A percentile compares a stretch with the other conserved stretches of the same genome.
Conservation (phyloP, 192 early-diverging fungal species). For the Podila minutissima region DNA sequence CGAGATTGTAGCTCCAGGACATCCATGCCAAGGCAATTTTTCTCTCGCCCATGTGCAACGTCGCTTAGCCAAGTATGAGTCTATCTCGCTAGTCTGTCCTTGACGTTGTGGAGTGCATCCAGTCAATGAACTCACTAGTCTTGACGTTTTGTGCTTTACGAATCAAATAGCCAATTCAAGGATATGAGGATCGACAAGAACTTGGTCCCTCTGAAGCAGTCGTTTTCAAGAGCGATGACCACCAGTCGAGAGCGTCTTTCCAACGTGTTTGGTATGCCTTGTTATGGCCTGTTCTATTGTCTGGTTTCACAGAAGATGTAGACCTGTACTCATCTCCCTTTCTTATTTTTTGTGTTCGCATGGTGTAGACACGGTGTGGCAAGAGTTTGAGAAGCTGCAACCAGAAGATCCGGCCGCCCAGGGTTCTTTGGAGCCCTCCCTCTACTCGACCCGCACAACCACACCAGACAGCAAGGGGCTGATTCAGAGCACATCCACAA, state of each 20-base stretch:
- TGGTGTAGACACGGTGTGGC: conserved; percentile 37
- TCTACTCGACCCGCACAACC: conserved; percentile 19
- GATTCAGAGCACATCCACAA: conserved; percentile 20
- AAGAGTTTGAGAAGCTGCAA: conserved; percentile 48
- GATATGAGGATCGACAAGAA: conserved; percentile 62
- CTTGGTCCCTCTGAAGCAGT: conserved; percentile 54
- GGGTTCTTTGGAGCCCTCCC: conserved; percentile 12
- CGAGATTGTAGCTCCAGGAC: conserved; percentile 65
- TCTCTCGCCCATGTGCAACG: conserved; percentile 60
- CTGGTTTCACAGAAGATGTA: background rate
- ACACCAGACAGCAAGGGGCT: conserved; percentile 8
- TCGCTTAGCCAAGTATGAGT: conserved; percentile 61
- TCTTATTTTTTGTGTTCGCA: too few relatives aligned
- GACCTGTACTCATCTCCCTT: background rate
- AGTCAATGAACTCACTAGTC: background rate
- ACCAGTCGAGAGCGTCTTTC: conserved; percentile 48
- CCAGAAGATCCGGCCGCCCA: conserved; percentile 23
- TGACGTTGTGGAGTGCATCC: background rate
- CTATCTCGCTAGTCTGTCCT: background rate
- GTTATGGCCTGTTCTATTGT: background rate
- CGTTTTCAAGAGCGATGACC: conserved; percentile 61
- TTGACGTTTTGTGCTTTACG: background rate
- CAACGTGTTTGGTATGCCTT: conserved; percentile 52
- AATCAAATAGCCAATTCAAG: conserved; percentile 51
- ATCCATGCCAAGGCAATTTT: conserved; percentile 62